Evolutionary conservation across 345 rosid genomes (phyloP).

Genomic region (Draba incana): DNA sequence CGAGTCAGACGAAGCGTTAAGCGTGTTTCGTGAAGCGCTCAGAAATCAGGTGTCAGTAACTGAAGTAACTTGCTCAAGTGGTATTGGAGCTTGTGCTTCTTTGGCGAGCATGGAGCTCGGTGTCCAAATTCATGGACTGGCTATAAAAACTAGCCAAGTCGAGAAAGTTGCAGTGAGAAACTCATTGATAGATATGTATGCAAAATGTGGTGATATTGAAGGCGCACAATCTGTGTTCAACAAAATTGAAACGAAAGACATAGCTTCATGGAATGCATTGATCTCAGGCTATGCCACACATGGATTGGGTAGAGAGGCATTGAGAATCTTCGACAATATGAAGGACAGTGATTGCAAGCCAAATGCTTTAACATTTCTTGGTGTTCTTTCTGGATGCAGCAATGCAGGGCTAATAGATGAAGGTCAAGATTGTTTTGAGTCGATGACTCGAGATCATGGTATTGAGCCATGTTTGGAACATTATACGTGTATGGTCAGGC

Average conservation of each 20-base stretch:
- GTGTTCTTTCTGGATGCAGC: slow-evolving; percentile 84
- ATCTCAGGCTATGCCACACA: slow-evolving; percentile 84
- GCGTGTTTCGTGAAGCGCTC: slow-evolving; percentile 61
- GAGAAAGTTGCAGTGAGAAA: slow-evolving; percentile 59
- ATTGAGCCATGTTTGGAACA: slow-evolving; percentile 81
- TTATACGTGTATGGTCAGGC: slow-evolving; percentile 82
- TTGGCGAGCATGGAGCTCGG: slow-evolving; percentile 77
- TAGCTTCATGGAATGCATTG: slow-evolving; percentile 80
- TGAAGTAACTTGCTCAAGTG: slow-evolving; percentile 82
- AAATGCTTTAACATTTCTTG: slow-evolving; percentile 65
- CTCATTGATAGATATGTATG: slow-evolving; percentile 91
- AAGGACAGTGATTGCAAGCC: slow-evolving; percentile 58
- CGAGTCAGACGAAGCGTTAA: slow-evolving; percentile 61
- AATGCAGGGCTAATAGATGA: slow-evolving; percentile 65
- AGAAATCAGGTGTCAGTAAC: slow-evolving; percentile 55
- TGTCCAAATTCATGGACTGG: slow-evolving; percentile 66
- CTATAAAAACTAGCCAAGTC: slow-evolving; percentile 61
- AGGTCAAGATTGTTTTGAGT: slow-evolving; percentile 71
- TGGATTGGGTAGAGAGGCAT: slow-evolving; percentile 64
- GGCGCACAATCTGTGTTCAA: slow-evolving; percentile 65
- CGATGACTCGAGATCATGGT: slow-evolving; percentile 66
- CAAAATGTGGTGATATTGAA: slow-evolving; percentile 80
- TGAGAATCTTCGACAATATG: slow-evolving; percentile 64
- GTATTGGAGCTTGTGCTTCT: slow-evolving; percentile 76
- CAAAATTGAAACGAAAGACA: slow-evolving; percentile 49